Evolutionary conservation across 257 asterid species (phyloP).

Genomic region (Rehmannia glutinosa): DNA sequence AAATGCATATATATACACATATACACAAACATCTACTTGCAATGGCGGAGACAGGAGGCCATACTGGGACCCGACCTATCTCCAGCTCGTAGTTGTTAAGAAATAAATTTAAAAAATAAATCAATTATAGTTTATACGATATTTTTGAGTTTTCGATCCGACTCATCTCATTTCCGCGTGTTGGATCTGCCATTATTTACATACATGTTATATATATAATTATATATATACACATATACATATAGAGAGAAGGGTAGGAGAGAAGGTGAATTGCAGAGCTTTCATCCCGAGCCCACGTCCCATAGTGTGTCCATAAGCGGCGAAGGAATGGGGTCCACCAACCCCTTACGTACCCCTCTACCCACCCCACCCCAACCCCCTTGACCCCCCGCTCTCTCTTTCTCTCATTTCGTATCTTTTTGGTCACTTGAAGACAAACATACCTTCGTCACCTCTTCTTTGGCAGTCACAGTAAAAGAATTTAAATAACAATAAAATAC

Average conservation of each 20-base stretch:
- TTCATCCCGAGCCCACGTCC: conserved; percentile 42
- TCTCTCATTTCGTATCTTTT: conserved; percentile 44
- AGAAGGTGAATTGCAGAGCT: conserved; percentile 32
- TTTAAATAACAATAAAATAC: conserved; percentile 15
- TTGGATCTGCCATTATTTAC: no score
- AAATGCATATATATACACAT: no score
- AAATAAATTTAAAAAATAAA: not conserved
- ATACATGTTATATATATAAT: not conserved
- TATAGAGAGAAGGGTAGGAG: conserved; percentile 15
- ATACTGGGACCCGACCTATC: no score
- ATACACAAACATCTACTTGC: no score
- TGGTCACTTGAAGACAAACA: conserved; percentile 39
- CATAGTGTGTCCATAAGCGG: conserved; percentile 52
- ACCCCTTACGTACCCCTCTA: not conserved
- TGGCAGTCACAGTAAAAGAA: conserved; percentile 41
- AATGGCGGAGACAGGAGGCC: no score
- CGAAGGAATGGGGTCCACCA: conserved; percentile 50
- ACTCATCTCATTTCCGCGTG: no score
- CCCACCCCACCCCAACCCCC: not conserved
- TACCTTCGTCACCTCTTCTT: conserved; percentile 45
- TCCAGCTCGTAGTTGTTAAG: no score
- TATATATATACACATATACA: not conserved
- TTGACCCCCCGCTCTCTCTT: not conserved
- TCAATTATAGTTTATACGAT: no score
- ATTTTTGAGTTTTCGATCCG: no score